phyloP scores from a whole-genome alignment of 176 grass and related monocot species.

The Phyllostachys edulis region DNA sequence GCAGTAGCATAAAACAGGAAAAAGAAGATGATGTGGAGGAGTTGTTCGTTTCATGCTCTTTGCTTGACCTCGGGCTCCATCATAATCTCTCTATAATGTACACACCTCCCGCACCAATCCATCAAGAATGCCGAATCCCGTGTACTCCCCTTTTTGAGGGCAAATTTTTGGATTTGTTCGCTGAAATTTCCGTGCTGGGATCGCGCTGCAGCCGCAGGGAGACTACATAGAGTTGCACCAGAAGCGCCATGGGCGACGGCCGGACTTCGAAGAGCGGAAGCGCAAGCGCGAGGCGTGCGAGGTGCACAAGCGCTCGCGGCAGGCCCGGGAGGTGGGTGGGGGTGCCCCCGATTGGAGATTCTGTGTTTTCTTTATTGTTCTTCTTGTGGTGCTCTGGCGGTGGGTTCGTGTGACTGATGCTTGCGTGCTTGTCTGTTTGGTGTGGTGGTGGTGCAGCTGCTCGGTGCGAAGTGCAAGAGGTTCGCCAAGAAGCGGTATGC shows the following conservation, averaged over 20 bases:
- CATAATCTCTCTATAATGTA: too few species aligned
- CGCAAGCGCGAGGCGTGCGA: constrained; percentile 83
- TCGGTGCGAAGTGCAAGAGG: constrained; percentile 69
- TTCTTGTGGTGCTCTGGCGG: neutral
- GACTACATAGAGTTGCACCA: constrained; percentile 79
- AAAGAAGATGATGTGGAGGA: too few species aligned
- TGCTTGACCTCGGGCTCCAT: too few species aligned
- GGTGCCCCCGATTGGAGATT: neutral
- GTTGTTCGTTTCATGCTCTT: too few species aligned
- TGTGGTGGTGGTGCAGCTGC: constrained; percentile 18
- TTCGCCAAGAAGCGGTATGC: constrained; percentile 73
- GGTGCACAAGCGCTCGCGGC: constrained; percentile 55
- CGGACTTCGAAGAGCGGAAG: constrained; percentile 70
- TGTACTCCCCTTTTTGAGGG: neutral
- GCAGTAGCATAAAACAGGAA: too few species aligned
- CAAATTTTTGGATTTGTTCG: neutral
- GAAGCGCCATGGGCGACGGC: constrained; percentile 85
- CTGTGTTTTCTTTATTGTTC: neutral
- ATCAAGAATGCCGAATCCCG: neutral
- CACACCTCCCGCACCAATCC: neutral
- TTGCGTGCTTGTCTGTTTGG: neutral
- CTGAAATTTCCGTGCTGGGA: constrained; percentile 20
- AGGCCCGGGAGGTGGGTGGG: constrained; percentile 47
- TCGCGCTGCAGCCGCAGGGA: constrained; percentile 74
- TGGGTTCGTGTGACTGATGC: neutral